Evolutionary conservation across 257 asterid genomes (phyloP).

Genomic region (Nyctanthes arbortristis): DNA sequence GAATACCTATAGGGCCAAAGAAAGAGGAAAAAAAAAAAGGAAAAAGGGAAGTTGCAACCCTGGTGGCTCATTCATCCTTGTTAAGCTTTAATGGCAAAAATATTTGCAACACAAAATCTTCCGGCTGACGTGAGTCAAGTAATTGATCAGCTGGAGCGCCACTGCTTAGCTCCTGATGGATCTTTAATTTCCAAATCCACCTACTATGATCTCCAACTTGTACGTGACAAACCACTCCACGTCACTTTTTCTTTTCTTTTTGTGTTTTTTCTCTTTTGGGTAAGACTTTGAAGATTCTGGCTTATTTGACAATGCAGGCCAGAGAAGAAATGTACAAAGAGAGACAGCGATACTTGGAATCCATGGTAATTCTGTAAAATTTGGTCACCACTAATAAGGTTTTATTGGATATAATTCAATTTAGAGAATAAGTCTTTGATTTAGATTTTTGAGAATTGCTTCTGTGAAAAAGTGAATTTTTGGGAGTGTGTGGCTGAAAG

Average conservation of each 20-base stretch:
- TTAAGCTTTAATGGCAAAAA: constrained; percentile 53
- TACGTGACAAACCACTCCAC: constrained; percentile 22
- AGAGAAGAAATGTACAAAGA: constrained; percentile 94
- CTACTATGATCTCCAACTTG: constrained; percentile 77
- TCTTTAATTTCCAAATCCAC: constrained; percentile 91
- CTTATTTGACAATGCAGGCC: constrained; percentile 58
- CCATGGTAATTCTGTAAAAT: too few relatives aligned
- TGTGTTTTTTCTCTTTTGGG: not conserved
- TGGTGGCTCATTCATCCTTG: too few relatives aligned
- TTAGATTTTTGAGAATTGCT: too few relatives aligned
- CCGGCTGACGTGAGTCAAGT: constrained; percentile 78
- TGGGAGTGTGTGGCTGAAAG: too few relatives aligned
- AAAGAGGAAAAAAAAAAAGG: too few relatives aligned
- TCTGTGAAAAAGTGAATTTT: too few relatives aligned
- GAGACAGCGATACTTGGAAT: constrained; percentile 89
- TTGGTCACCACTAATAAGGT: too few relatives aligned
- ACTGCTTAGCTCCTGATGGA: constrained; percentile 92
- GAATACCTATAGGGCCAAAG: too few relatives aligned
- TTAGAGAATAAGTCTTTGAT: too few relatives aligned
- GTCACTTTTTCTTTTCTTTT: not conserved
- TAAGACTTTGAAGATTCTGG: constrained; percentile 5
- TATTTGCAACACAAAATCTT: constrained; percentile 58
- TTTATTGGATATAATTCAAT: too few relatives aligned
- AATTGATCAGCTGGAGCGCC: constrained; percentile 94
- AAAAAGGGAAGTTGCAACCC: too few relatives aligned